phyloP scores from a whole-genome alignment of 352 stramenopile species.

The Achlya hypogyna region DNA sequence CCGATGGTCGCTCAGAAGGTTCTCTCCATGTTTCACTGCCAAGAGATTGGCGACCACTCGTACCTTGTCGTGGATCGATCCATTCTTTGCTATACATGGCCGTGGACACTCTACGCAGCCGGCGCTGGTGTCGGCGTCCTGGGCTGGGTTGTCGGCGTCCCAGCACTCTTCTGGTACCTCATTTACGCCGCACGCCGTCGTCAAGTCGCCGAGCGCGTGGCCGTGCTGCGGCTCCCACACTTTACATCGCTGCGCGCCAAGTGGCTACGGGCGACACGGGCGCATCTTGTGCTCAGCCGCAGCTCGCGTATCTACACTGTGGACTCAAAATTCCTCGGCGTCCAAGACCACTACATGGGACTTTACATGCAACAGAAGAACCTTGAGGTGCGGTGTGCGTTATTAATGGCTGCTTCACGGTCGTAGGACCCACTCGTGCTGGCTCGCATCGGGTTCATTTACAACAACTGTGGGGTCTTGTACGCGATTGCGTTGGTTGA shows the following conservation, averaged over 20 bases:
- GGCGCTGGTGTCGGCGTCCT: slow-evolving; percentile 39
- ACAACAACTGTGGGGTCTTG: slow-evolving; percentile 48
- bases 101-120: slow-evolving; percentile 51
- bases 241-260: slow-evolving; percentile 36
- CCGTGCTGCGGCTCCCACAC: slow-evolving; percentile 34
- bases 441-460: slow-evolving; percentile 63
- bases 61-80: slow-evolving; percentile 53
- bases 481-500: not conserved
- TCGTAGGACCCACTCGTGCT: slow-evolving; percentile 55
- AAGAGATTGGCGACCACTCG: slow-evolving; percentile 43
- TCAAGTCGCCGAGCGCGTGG: slow-evolving; percentile 38
- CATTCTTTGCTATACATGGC: slow-evolving; percentile 51
- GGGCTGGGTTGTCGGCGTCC: slow-evolving; percentile 64
- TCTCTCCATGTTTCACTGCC: slow-evolving; percentile 62
- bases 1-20: slow-evolving; percentile 69
- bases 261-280: slow-evolving; percentile 47
- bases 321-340: slow-evolving; percentile 30
- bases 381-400: slow-evolving; percentile 24
- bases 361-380: slow-evolving; percentile 74
- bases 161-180: slow-evolving; percentile 67
- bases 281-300: slow-evolving; percentile 34
- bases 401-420: not conserved
- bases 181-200: slow-evolving; percentile 55
- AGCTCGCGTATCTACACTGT: slow-evolving; percentile 44
- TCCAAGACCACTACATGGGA: slow-evolving; percentile 51